These are phyloP conservation scores for Taphrina betulina DNA, from an alignment of 1,139 yeast species.

Conservation along the genomic window DNA sequence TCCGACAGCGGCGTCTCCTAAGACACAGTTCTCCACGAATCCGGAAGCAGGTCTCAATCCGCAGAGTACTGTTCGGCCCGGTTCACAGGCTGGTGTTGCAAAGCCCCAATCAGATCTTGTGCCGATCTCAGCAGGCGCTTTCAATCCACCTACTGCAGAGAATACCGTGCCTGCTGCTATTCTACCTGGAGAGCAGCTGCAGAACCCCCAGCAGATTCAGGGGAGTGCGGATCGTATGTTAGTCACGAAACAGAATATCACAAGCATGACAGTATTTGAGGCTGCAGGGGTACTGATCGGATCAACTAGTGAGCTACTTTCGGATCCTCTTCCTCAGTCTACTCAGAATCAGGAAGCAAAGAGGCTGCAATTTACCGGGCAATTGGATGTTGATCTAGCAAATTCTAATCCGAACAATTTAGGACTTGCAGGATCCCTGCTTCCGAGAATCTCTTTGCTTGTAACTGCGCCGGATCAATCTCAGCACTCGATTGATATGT, in stretches of 20 bases:
- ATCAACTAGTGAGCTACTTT: too few relatives aligned
- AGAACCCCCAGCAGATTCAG: too few relatives aligned
- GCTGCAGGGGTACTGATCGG: too few relatives aligned
- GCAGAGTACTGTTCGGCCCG: conserved; percentile 6
- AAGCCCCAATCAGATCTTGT: not conserved
- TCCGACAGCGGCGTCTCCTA: too few relatives aligned
- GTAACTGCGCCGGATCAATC: not conserved
- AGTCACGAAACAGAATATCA: too few relatives aligned
- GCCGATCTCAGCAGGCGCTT: conserved; percentile 6
- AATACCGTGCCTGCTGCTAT: conserved; percentile 12
- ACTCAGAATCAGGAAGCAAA: too few relatives aligned
- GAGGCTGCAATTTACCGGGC: conserved; percentile 6
- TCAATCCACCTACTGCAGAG: not conserved
- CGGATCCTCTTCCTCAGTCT: too few relatives aligned
- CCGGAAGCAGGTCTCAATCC: too few relatives aligned
- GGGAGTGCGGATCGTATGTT: too few relatives aligned
- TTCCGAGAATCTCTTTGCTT: conserved; percentile 1
- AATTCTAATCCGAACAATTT: conserved; percentile 10
- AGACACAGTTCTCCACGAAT: too few relatives aligned
- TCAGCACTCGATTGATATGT: not conserved
- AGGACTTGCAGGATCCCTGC: conserved; percentile 1
- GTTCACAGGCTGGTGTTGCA: conserved; percentile 4
- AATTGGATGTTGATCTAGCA: not conserved
- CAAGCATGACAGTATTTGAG: too few relatives aligned
- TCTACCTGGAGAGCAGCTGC: too few relatives aligned